Base-by-base conservation (phyloP, 148 eudicot species). In the Chenopodium album region DNA sequence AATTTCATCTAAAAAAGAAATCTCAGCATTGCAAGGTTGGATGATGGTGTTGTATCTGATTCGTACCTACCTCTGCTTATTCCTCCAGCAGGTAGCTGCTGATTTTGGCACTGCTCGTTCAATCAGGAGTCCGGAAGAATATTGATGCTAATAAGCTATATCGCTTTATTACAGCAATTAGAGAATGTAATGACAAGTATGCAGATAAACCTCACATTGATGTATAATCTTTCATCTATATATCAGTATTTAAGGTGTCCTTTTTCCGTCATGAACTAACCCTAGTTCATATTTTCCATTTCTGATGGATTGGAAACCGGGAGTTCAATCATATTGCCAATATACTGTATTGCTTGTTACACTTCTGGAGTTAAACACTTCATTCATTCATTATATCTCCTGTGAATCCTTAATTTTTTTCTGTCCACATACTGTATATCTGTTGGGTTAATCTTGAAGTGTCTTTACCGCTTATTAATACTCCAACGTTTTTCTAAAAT, bases 21-120 rank as follows among this genome's bases (percentile, higher is more conserved):
- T 72, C 22, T n/a, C 75, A 72, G 75, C 56, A 9, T 72, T 72
- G 77, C 77, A 74, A 26, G 77, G 29, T 74, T 50, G 11, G 77
- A 26, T 29, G 62, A 74, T 29, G 63, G 34, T 74, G 62, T 63
- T 74, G 77, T 32, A 28, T 63, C 63, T 74, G 63, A 50, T 74
- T 14, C 63, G 2, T 50, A 48, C 60, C 2, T 73, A 37, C 16
- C 56, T 74, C 37, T 23, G 17, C 28, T n/a, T 50, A 22, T 14
- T 52, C 60, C 4, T 74, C 63, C 62, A 7, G 4, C n/a, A 74
- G 75, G 41, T 41, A 72, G 54, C 17, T 13, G 75, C 75, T 72
- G 29, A 9, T 72, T 44, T 46, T 71, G 10, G 12, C 8, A 44
- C 54, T 41, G 41, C 22, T 44, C 52, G 13, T 48, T 48, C 52